A percentile compares a stretch with the other conserved stretches of the same genome.
phyloP scores from a whole-genome alignment of 495 filamentous ascomycete genomes.

The Lichenothelia convexa region DNA sequence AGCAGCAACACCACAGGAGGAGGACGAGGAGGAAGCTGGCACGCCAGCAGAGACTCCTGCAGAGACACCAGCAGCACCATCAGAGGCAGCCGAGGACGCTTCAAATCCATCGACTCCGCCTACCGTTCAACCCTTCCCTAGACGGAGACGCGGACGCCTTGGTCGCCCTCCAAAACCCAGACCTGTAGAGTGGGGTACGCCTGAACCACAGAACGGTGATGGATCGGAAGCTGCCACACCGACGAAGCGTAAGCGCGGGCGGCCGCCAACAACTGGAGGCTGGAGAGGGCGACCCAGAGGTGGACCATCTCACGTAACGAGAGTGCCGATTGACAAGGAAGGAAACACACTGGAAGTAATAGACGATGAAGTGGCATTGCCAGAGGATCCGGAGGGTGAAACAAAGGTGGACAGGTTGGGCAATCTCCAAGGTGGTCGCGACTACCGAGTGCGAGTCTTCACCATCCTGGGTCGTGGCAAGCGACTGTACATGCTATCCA shows the following conservation, averaged over 20 bases:
- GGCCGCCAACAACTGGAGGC: constrained; percentile 29
- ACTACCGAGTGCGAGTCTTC: constrained; percentile 90
- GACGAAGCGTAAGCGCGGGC: not conserved
- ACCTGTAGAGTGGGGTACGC: not conserved
- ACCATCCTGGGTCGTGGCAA: constrained; percentile 69
- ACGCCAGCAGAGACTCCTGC: not conserved
- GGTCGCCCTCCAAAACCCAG: not conserved
- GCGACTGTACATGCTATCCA: constrained; percentile 91
- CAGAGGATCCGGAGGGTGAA: constrained; percentile 76
- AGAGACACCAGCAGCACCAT: not conserved
- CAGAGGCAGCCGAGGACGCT: not conserved
- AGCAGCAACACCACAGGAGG: not conserved
- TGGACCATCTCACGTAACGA: constrained; percentile 54
- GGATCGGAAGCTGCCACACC: not conserved
- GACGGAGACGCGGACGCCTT: not conserved
- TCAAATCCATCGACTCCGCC: not conserved
- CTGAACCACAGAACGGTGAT: not conserved
- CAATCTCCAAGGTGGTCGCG: constrained; percentile 57
- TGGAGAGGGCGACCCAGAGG: constrained; percentile 52
- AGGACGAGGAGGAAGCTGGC: not conserved
- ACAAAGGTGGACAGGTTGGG: constrained; percentile 83
- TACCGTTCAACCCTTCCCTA: not conserved
- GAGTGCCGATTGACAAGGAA: constrained; percentile 84
- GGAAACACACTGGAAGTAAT: constrained; percentile 83
- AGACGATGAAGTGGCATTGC: constrained; percentile 76